These are phyloP conservation scores for Cucumis variabilis DNA, from an alignment of 331 rosid species.

Conservation along the genomic window DNA sequence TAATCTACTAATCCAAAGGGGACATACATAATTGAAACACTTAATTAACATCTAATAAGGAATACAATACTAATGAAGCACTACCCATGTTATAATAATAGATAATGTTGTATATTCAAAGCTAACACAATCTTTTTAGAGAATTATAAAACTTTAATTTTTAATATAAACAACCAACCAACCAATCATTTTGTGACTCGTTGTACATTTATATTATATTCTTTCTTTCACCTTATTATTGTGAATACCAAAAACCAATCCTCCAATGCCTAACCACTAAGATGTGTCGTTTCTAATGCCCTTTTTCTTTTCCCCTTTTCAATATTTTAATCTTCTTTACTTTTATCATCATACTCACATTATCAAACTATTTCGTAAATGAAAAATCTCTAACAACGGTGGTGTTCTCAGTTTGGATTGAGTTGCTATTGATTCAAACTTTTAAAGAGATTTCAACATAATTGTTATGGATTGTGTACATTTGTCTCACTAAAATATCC, in stretches of 20 bases:
- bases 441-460: no score
- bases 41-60: not conserved
- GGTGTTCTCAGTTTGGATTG: no score
- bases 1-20: not conserved
- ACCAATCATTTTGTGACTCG: not conserved
- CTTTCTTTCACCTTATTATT: not conserved
- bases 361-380: not conserved
- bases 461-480: no score
- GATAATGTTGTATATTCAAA: slow-evolving; percentile 24
- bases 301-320: not conserved
- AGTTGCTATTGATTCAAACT: no score
- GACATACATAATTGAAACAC: not conserved
- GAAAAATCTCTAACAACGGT: no score
- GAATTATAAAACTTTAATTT: no score
- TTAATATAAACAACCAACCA: not conserved
- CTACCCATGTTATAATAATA: slow-evolving; percentile 1
- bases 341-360: not conserved
- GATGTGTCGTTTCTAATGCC: not conserved
- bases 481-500: no score
- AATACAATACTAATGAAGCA: not conserved
- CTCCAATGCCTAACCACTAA: slow-evolving; percentile 21
- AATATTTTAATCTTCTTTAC: not conserved
- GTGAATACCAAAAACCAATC: slow-evolving; percentile 19
- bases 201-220: not conserved
- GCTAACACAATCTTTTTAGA: not conserved